Conservation (phyloP, 768 basidiomycete species). For the Mycena haematopus region DNA sequence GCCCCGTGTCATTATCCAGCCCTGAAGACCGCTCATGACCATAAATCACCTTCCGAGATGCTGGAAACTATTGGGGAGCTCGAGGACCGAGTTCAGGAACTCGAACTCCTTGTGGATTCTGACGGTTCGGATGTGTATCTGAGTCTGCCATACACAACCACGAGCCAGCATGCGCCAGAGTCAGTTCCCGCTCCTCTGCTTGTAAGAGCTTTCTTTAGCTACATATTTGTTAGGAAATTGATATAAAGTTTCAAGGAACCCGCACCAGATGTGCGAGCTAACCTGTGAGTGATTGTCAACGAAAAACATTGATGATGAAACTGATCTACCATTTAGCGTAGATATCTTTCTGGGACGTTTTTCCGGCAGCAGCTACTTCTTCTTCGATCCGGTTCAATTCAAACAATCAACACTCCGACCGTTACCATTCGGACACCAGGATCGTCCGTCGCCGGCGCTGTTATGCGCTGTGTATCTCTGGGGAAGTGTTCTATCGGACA, state of each 20-base stretch:
- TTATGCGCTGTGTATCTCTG: slow-evolving; percentile 17
- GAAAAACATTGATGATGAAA: not conserved
- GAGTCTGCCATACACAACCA: not conserved
- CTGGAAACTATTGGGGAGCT: slow-evolving; percentile 3
- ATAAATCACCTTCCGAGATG: slow-evolving; percentile 4
- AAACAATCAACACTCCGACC: not conserved
- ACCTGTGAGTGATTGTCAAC: not conserved
- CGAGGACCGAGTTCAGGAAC: slow-evolving; percentile 4
- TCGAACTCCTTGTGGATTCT: not conserved
- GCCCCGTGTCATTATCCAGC: slow-evolving; percentile 5
- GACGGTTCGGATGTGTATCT: not conserved
- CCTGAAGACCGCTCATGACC: not conserved
- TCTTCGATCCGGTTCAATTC: slow-evolving; percentile 7
- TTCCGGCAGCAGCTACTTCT: slow-evolving; percentile 10
- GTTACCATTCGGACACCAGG: slow-evolving; percentile 6
- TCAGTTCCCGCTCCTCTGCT: not conserved
- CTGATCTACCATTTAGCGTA: not conserved
- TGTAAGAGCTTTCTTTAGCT: not conserved
- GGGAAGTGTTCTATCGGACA: slow-evolving; percentile 4
- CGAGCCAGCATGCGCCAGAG: not conserved
- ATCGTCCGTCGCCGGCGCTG: slow-evolving; percentile 12
- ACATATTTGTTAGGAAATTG: not conserved
- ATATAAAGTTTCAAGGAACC: not conserved
- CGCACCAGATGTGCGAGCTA: not conserved
- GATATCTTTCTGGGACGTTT: slow-evolving; percentile 13